Conservation (phyloP, 2,329 filamentous ascomycete genomes). For the Pseudogymnoascus sp. region DNA sequence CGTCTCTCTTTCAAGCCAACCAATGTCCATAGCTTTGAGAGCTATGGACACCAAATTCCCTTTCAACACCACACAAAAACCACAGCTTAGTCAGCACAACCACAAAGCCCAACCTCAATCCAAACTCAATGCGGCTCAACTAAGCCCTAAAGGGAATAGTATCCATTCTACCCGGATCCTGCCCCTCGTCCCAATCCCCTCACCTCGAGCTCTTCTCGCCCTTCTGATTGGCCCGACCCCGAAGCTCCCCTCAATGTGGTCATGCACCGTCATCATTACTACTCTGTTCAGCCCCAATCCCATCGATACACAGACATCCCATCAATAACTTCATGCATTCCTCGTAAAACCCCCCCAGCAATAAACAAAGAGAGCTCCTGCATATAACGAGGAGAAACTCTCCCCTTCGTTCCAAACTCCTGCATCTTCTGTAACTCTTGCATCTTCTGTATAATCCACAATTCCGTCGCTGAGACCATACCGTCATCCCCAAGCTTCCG, state of each 20-base stretch:
- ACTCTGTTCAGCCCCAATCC: background rate
- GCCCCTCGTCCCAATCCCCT: background rate
- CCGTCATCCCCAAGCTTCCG: background rate
- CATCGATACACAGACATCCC: background rate
- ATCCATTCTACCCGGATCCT: background rate
- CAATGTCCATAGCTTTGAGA: background rate
- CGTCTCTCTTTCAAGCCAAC: background rate
- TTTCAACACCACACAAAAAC: background rate
- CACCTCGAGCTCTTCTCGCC: background rate
- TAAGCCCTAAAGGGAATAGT: background rate
- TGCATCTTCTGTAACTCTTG: no score
- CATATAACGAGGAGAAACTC: background rate
- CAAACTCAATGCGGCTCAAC: background rate
- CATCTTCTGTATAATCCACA: background rate
- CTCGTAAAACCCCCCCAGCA: background rate
- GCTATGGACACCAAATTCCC: background rate
- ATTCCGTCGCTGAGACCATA: background rate
- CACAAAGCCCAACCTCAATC: background rate
- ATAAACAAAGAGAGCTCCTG: background rate
- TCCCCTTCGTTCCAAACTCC: background rate
- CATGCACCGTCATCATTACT: background rate
- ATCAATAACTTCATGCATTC: background rate
- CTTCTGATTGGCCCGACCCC: background rate
- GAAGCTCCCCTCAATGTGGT: background rate
- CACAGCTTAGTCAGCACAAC: background rate